Conservation (phyloP, 768 basidiomycete species). For the Phlegmacium glaucopus region DNA sequence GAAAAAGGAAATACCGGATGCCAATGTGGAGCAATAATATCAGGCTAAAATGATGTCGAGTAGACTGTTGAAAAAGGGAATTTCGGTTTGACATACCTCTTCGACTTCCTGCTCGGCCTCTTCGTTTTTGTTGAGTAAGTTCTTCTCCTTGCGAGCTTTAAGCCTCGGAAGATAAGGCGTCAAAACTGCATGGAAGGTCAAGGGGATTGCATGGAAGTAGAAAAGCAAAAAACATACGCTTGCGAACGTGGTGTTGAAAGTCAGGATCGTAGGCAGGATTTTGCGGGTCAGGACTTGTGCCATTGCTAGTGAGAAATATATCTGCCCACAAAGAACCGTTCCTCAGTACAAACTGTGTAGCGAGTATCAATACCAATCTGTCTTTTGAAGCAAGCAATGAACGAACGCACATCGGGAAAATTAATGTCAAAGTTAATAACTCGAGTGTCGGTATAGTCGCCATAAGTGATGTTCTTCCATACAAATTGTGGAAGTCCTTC, state of each 20-base stretch:
- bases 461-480: slow-evolving; percentile 78
- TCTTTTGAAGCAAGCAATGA: background rate
- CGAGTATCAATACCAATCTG: background rate
- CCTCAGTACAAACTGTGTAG: slow-evolving; percentile 59
- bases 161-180: slow-evolving; percentile 77
- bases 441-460: slow-evolving; percentile 67
- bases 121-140: slow-evolving; percentile 53
- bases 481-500: slow-evolving; percentile 61
- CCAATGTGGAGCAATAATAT: slow-evolving; percentile 82
- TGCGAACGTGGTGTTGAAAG: slow-evolving; percentile 68
- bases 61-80: background rate
- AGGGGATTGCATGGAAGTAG: slow-evolving; percentile 1
- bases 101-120: slow-evolving; percentile 39
- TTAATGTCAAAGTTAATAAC: slow-evolving; percentile 55
- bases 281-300: slow-evolving; percentile 61
- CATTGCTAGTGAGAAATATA: slow-evolving; percentile 67
- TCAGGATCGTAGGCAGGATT: slow-evolving; percentile 47
- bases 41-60: slow-evolving; percentile 29
- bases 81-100: slow-evolving; percentile 40
- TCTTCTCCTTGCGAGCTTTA: slow-evolving; percentile 81
- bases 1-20: slow-evolving; percentile 48
- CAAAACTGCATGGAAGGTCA: slow-evolving; percentile 49
- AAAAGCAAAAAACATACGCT: slow-evolving; percentile 48
- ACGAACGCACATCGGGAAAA: slow-evolving; percentile 58
- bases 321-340: slow-evolving; percentile 87